Evolutionary conservation across 2,329 filamentous ascomycete genomes (phyloP).

Genomic region (Fusarium albosuccineum): DNA sequence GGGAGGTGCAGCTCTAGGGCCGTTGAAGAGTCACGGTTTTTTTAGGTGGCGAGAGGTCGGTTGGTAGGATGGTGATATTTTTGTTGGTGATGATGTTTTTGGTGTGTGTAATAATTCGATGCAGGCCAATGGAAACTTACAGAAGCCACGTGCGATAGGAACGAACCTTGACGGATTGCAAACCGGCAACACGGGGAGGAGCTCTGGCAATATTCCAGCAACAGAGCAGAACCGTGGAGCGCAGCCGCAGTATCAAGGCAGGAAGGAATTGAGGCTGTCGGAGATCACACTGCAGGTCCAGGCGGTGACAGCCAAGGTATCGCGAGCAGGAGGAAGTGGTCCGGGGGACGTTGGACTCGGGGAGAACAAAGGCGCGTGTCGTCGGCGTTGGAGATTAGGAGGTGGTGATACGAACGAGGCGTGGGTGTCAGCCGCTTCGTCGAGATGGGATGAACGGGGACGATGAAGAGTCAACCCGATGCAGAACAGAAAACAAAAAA

Average conservation of each 20-base stretch:
- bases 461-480: constrained; percentile 14
- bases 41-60: background rate
- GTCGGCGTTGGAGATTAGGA: constrained; percentile 29
- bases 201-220: constrained; percentile 58
- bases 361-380: constrained; percentile 3
- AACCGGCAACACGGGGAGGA: constrained; percentile 36
- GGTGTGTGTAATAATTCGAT: background rate
- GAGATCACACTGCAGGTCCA: constrained; percentile 33
- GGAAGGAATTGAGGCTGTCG: constrained; percentile 27
- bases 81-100: background rate
- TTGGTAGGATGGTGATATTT: background rate
- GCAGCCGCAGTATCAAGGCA: constrained; percentile 29
- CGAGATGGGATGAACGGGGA: constrained; percentile 7
- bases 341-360: constrained; percentile 23
- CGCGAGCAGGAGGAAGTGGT: constrained; percentile 15
- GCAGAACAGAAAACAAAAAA: constrained; percentile 15
- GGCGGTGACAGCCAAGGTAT: constrained; percentile 14
- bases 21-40: background rate
- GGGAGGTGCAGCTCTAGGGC: background rate
- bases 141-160: constrained; percentile 28
- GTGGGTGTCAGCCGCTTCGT: constrained; percentile 1
- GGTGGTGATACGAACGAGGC: background rate
- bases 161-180: constrained; percentile 8
- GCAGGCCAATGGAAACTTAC: constrained; percentile 35
- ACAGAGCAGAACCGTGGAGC: constrained; percentile 46